Percentiles rank a stretch among this genome's conserved stretches.
phyloP scores from a whole-genome alignment of 306 rosid species.

The Abrus precatorius region DNA sequence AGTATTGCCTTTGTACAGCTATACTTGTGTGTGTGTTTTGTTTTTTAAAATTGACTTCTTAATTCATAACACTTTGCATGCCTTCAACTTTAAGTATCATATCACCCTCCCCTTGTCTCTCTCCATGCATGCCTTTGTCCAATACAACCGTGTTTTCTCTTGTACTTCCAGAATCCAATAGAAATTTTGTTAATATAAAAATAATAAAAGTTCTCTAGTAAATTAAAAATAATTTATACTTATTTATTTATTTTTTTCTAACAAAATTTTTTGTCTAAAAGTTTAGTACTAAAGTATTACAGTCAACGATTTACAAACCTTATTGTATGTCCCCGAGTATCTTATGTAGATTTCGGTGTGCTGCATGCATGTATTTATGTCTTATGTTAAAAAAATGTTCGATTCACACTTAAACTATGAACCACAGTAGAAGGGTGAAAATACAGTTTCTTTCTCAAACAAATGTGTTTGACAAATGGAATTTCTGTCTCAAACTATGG shows the following conservation, averaged over 20 bases:
- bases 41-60: not conserved
- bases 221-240: no score
- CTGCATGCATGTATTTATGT: not conserved
- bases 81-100: not conserved
- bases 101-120: not conserved
- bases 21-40: not conserved
- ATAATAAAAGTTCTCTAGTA: no score
- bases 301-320: slow-evolving; percentile 35
- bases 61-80: not conserved
- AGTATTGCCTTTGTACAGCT: no score
- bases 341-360: not conserved
- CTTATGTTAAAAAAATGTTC: not conserved
- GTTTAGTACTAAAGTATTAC: not conserved
- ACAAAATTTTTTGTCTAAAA: no score
- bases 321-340: not conserved
- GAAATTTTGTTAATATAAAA: no score
- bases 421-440: not conserved
- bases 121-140: not conserved
- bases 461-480: not conserved
- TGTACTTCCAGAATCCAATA: not conserved
- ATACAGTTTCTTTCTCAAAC: not conserved
- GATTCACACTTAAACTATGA: not conserved
- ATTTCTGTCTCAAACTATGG: not conserved
- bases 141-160: not conserved
- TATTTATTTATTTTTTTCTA: no score